Conservation (phyloP, 2,329 filamentous ascomycete species). For the Aspergillus clavatus region DNA sequence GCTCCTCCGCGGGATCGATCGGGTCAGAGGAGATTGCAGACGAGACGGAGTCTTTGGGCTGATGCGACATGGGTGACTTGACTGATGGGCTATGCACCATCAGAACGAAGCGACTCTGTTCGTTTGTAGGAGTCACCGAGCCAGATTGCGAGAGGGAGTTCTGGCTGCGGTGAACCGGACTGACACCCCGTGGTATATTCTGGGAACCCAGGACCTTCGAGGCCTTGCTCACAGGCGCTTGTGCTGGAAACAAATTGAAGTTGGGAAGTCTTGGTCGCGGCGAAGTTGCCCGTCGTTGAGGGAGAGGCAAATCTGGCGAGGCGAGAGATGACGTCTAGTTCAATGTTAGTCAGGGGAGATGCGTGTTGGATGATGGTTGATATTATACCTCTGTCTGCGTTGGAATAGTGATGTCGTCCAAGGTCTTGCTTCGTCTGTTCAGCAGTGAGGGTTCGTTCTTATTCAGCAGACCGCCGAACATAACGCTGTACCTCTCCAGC, state of each 20-base stretch:
- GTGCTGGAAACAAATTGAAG: conserved; percentile 37
- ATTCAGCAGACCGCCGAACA: conserved; percentile 74
- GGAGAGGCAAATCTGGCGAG: conserved; percentile 15
- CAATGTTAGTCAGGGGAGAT: neutral
- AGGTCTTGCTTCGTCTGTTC: conserved; percentile 33
- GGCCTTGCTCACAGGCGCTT: conserved; percentile 27
- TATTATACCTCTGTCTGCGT: conserved; percentile 38
- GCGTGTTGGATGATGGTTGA: neutral
- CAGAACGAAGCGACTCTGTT: conserved; percentile 6
- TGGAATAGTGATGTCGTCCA: conserved; percentile 51
- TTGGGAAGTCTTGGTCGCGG: conserved; percentile 32
- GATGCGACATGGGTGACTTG: conserved; percentile 8
- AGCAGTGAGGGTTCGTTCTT: conserved; percentile 36
- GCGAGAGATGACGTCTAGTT: conserved; percentile 4
- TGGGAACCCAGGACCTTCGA: conserved; percentile 28
- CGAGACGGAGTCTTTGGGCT: conserved; percentile 14
- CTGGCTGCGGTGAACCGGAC: conserved; percentile 22
- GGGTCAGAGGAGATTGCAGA: conserved; percentile 16
- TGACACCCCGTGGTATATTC: conserved; percentile 26
- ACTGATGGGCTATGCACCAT: conserved; percentile 6
- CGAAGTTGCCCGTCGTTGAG: conserved; percentile 35
- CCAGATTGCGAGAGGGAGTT: conserved; percentile 12
- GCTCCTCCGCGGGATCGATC: conserved; percentile 12
- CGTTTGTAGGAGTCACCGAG: conserved; percentile 15
- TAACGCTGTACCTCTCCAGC: conserved; percentile 87